Percentiles rank a stretch among this genome's conserved stretches.
These are phyloP conservation scores for Myriosclerotinia curreyana DNA, from an alignment of 2,329 filamentous ascomycete genomes.

Conservation along the genomic window DNA sequence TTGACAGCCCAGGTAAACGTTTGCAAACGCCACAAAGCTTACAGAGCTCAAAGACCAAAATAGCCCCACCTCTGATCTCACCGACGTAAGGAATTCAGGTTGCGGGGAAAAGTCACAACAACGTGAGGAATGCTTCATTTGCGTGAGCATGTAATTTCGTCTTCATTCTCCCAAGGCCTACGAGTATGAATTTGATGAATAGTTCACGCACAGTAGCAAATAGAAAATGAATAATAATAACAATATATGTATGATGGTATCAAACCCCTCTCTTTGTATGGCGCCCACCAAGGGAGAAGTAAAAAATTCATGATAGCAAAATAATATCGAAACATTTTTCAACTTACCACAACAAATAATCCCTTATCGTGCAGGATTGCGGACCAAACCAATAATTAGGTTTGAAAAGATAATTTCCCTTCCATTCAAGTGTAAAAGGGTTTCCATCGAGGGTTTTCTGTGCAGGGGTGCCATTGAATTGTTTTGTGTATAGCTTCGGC, in stretches of 20 bases:
- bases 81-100: conserved; percentile 32
- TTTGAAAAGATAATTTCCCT: neutral
- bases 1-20: conserved; percentile 26
- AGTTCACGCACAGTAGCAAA: neutral
- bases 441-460: conserved; percentile 11
- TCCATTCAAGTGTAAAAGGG: conserved; percentile 19
- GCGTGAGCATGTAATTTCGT: conserved; percentile 30
- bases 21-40: conserved; percentile 26
- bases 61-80: conserved; percentile 18
- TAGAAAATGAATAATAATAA: neutral
- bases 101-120: conserved; percentile 25
- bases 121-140: conserved; percentile 38
- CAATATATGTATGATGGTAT: neutral
- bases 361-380: neutral
- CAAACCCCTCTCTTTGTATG: conserved; percentile 6
- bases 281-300: neutral
- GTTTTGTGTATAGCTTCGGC: conserved; percentile 9
- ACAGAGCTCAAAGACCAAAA: conserved; percentile 17
- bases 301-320: neutral
- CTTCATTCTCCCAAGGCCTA: neutral
- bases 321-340: neutral
- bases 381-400: conserved; percentile 9
- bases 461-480: conserved; percentile 18
- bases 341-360: conserved; percentile 8
- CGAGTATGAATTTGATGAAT: neutral